A percentile compares a stretch with the other conserved stretches of the same genome.
phyloP scores from a whole-genome alignment of 768 basidiomycete genomes.

The Dacryopinax primogenitus region DNA sequence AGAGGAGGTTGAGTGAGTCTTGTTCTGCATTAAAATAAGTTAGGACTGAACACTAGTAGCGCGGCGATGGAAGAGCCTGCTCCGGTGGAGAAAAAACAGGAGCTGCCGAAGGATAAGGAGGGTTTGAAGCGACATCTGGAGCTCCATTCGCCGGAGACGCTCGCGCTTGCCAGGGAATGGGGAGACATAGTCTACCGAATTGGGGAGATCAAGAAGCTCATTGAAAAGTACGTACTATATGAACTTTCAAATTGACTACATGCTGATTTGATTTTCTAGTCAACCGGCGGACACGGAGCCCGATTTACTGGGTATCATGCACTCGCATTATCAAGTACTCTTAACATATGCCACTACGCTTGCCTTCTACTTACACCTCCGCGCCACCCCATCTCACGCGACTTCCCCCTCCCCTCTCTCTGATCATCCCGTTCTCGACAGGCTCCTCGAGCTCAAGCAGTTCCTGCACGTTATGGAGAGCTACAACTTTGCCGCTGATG shows the following conservation, averaged over 20 bases:
- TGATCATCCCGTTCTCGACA: slow-evolving; percentile 50
- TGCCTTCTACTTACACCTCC: slow-evolving; percentile 83
- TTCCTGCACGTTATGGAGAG: slow-evolving; percentile 69
- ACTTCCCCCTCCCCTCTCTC: slow-evolving; percentile 34
- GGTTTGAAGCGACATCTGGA: slow-evolving; percentile 53
- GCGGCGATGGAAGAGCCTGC: slow-evolving; percentile 8
- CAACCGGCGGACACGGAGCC: slow-evolving; percentile 37
- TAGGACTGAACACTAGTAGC: not conserved
- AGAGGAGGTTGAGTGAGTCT: slow-evolving; percentile 17
- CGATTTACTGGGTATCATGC: slow-evolving; percentile 56
- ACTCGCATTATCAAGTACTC: slow-evolving; percentile 81
- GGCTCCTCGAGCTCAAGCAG: slow-evolving; percentile 73
- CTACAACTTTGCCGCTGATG: slow-evolving; percentile 48
- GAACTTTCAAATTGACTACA: too few relatives aligned
- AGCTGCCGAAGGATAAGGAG: slow-evolving; percentile 44
- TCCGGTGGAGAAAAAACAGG: slow-evolving; percentile 21
- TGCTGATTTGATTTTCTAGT: slow-evolving; percentile 28
- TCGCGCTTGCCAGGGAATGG: slow-evolving; percentile 77
- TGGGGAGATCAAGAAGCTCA: slow-evolving; percentile 38
- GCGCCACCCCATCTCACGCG: slow-evolving; percentile 36
- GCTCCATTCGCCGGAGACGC: slow-evolving; percentile 60
- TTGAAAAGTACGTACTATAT: slow-evolving; percentile 38
- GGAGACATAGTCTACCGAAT: slow-evolving; percentile 51
- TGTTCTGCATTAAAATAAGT: slow-evolving; percentile 21
- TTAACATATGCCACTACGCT: slow-evolving; percentile 82